A percentile compares a stretch with the other conserved stretches of the same genome.
Evolutionary conservation across 345 rosid species (phyloP).

Genomic region (Clausena lansium): DNA sequence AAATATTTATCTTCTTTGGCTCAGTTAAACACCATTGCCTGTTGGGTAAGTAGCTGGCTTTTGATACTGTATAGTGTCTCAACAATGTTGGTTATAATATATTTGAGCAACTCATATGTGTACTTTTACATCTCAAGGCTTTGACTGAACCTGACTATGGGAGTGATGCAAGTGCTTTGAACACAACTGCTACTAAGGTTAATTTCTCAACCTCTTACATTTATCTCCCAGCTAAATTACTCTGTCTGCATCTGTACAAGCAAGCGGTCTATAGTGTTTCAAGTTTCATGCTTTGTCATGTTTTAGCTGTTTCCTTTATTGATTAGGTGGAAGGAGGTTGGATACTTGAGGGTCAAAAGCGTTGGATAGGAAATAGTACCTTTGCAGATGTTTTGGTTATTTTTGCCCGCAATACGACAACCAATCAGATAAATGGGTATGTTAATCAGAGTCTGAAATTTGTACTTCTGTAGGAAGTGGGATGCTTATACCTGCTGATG

Average conservation of each 20-base stretch:
- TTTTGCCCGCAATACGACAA: slow-evolving; percentile 73
- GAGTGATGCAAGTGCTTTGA: slow-evolving; percentile 88
- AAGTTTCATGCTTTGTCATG: slow-evolving; percentile 14
- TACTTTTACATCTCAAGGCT: slow-evolving; percentile 44
- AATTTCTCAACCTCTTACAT: slow-evolving; percentile 12
- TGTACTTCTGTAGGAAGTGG: neutral
- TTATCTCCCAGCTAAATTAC: neutral
- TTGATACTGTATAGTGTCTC: neutral
- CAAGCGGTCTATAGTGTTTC: slow-evolving; percentile 1
- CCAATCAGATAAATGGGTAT: slow-evolving; percentile 93
- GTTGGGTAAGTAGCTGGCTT: slow-evolving; percentile 69
- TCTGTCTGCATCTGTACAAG: neutral
- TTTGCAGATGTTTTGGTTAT: slow-evolving; percentile 87
- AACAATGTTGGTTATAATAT: neutral
- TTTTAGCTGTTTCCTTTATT: slow-evolving; percentile 6
- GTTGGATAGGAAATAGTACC: slow-evolving; percentile 98
- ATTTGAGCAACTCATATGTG: slow-evolving; percentile 17
- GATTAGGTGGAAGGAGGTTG: slow-evolving; percentile 87
- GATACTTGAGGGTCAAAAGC: slow-evolving; percentile 87
- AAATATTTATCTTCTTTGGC: slow-evolving; percentile 88
- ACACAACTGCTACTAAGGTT: slow-evolving; percentile 88
- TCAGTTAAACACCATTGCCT: slow-evolving; percentile 54
- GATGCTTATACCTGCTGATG: neutral
- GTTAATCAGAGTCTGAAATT: neutral
- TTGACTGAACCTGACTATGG: slow-evolving; percentile 97